Base-by-base conservation (phyloP, 805 yeast species). In the Zygosaccharomyces pseudorouxii region DNA sequence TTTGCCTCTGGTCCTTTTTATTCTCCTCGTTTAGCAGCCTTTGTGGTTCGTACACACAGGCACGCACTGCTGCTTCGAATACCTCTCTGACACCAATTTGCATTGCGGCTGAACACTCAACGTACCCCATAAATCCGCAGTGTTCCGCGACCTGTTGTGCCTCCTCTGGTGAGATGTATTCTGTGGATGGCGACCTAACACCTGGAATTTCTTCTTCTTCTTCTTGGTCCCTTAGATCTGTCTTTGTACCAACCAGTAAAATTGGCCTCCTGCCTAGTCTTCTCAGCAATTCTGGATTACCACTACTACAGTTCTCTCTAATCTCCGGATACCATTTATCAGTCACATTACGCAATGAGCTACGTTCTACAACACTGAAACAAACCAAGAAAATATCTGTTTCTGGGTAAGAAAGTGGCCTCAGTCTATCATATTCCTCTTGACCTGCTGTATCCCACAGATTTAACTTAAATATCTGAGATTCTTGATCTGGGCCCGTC, bases 361-460 rank as follows among this genome's bases (percentile, higher is more conserved):
- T 77, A 28, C 90, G 95, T 58, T 82, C 85, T 38, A 85, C 84
- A 5, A 89, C 81, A 5, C 95, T 86, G 67, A 89, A 89, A 68
- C 97, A 89, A 50, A 87, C 79, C 46, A 89, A 69, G 62, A 89
- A 89, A 30, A 89, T 85, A 59, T 88, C 96, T 0, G 97, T 89
- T 64, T 89, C 96, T 3, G 96, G 96, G 62, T 89, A 89, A 7
- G 93, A 84, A 52, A 89, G 72, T 2, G 97, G 97, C 68, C 97
- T 76, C 60, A 89, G 75, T 52, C 96, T 75, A 65, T 89, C 96
- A 66, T 89, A 89, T 64, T 89, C 96, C 61, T 86, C 85, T 69
- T 89, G 96, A 23, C 97, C 97, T 3, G 97, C 96, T 12, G 97
- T 89, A 77, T 89, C 97, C 96, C 96, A 89, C 40, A 89, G 75